A percentile compares a stretch with the other conserved stretches of the same genome.
Evolutionary conservation across 2,329 filamentous ascomycete species (phyloP).

Genomic region (Exophiala sp.): DNA sequence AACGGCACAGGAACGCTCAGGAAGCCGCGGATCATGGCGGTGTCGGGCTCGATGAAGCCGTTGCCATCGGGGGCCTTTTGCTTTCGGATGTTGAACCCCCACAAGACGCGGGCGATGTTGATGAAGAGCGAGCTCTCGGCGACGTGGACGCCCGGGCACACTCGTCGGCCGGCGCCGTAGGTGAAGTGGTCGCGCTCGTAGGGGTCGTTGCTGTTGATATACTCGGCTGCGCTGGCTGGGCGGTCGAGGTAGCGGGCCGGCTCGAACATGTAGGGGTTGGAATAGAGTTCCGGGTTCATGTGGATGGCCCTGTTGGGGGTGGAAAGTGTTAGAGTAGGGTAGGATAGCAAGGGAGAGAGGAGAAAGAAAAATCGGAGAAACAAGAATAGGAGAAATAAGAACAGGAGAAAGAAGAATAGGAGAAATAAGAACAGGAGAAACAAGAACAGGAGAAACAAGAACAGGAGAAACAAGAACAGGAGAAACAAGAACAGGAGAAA

Average conservation of each 20-base stretch:
- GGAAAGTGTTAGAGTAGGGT: too few species aligned
- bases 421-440: too few species aligned
- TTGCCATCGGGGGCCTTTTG: not conserved
- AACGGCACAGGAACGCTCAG: not conserved
- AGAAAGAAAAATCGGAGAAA: too few species aligned
- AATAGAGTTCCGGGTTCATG: not conserved
- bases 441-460: too few species aligned
- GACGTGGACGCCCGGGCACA: slow-evolving; percentile 2
- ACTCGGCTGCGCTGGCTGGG: not conserved
- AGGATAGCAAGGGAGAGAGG: too few species aligned
- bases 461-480: too few species aligned
- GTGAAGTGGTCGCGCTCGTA: slow-evolving; percentile 1
- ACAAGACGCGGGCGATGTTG: slow-evolving; percentile 3
- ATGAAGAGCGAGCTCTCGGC: slow-evolving; percentile 2
- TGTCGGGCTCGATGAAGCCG: slow-evolving; percentile 2
- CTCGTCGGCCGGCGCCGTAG: not conserved
- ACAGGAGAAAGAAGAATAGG: too few species aligned
- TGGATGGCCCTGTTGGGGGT: slow-evolving; percentile 19
- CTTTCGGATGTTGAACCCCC: slow-evolving; percentile 3
- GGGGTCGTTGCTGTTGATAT: slow-evolving; percentile 1
- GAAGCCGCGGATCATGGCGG: not conserved
- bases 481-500: too few species aligned
- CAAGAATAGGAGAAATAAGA: too few species aligned
- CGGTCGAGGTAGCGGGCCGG: not conserved
- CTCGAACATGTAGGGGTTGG: not conserved